These are phyloP conservation scores for Cymodocea nodosa DNA, from an alignment of 116 monocot genomes.

Conservation along the genomic window DNA sequence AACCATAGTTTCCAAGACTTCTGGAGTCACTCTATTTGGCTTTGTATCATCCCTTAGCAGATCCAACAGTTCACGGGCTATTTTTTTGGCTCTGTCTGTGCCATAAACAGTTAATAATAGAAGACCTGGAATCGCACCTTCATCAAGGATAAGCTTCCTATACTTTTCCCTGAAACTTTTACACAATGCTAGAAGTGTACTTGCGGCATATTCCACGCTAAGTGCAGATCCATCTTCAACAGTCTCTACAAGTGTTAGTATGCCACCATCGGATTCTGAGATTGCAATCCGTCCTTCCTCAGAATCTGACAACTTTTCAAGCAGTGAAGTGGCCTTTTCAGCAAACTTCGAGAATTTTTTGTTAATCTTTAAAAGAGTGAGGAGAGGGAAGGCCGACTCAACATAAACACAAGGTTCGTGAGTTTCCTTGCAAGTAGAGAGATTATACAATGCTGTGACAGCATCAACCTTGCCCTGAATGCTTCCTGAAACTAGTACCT, in stretches of 20 bases:
- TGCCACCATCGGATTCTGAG: slow-evolving; percentile 29
- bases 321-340: slow-evolving; percentile 48
- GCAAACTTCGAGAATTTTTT: slow-evolving; percentile 71
- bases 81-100: slow-evolving; percentile 25
- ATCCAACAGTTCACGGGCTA: slow-evolving; percentile 32
- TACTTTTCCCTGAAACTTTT: slow-evolving; percentile 38
- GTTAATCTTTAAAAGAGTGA: slow-evolving; percentile 46
- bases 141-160: slow-evolving; percentile 50
- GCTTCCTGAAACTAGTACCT: slow-evolving; percentile 43
- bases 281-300: slow-evolving; percentile 34
- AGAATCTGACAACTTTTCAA: slow-evolving; percentile 32
- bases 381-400: slow-evolving; percentile 42
- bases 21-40: slow-evolving; percentile 19
- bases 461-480: slow-evolving; percentile 66
- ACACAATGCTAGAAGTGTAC: slow-evolving; percentile 39
- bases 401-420: slow-evolving; percentile 14
- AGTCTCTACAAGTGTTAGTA: slow-evolving; percentile 56
- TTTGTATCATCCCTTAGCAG: slow-evolving; percentile 39
- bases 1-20: slow-evolving; percentile 34
- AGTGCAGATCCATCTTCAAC: slow-evolving; percentile 61
- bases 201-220: slow-evolving; percentile 43
- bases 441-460: slow-evolving; percentile 59
- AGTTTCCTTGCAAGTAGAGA: slow-evolving; percentile 28
- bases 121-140: slow-evolving; percentile 74
- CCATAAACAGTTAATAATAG: slow-evolving; percentile 56